phyloP scores from a whole-genome alignment of 139 green algal genomes.

The Ettlia oleoabundans region DNA sequence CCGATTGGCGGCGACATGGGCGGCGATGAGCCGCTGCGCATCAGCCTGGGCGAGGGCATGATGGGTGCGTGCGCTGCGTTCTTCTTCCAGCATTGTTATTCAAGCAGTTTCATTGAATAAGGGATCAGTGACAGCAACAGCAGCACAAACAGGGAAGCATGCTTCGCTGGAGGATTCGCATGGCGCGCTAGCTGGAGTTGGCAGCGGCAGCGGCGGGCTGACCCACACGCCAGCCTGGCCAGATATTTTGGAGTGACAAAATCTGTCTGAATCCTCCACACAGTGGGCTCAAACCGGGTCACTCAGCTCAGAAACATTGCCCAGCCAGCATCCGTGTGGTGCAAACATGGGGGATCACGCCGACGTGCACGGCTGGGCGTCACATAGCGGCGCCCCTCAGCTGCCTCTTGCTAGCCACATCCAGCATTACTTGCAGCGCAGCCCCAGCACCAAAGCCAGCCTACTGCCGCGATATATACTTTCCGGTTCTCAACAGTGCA shows the following conservation, averaged over 20 bases:
- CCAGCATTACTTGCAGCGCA: not conserved
- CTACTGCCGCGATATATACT: too few species aligned
- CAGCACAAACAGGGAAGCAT: too few species aligned
- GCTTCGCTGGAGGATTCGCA: too few species aligned
- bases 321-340: not conserved
- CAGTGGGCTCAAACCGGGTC: not conserved
- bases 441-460: too few species aligned
- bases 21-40: slow-evolving; percentile 45
- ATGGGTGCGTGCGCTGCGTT: slow-evolving; percentile 34
- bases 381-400: not conserved
- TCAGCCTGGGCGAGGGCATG: slow-evolving; percentile 57
- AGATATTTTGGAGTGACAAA: slow-evolving; percentile 4
- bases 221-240: not conserved
- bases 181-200: too few species aligned
- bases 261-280: not conserved
- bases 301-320: not conserved
- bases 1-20: slow-evolving; percentile 13
- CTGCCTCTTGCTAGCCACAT: too few species aligned
- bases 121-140: too few species aligned
- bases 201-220: too few species aligned
- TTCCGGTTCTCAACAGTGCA: too few species aligned
- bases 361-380: too few species aligned
- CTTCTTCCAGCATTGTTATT: too few species aligned
- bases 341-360: not conserved
- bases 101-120: too few species aligned